Evolutionary conservation across 306 rosid species (phyloP).

Genomic region (Ziziphus jujuba): DNA sequence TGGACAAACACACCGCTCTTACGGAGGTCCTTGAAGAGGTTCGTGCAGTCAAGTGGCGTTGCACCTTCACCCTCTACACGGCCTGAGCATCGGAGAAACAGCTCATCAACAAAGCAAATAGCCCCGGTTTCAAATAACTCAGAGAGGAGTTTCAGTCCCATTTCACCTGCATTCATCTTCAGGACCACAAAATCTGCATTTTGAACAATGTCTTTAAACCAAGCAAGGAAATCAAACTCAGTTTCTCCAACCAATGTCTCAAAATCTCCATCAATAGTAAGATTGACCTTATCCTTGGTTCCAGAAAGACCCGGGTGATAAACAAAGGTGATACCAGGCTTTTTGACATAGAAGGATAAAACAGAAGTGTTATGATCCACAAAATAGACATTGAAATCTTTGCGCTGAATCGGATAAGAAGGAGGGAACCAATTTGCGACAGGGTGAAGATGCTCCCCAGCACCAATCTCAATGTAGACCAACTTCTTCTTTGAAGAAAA

Average conservation of each 20-base stretch:
- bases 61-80: conserved; percentile 33
- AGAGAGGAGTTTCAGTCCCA: conserved; percentile 59
- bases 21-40: conserved; percentile 63
- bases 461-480: conserved; percentile 73
- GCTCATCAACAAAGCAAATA: conserved; percentile 74
- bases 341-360: conserved; percentile 54
- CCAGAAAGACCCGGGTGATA: conserved; percentile 83
- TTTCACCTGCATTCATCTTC: conserved; percentile 74
- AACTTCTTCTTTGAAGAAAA: conserved; percentile 46
- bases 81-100: conserved; percentile 70
- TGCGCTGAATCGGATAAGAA: conserved; percentile 61
- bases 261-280: conserved; percentile 21
- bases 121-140: conserved; percentile 70
- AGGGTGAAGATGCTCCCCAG: conserved; percentile 44
- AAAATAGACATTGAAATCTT: conserved; percentile 61
- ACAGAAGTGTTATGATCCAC: conserved; percentile 75
- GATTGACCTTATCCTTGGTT: conserved; percentile 6
- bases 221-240: conserved; percentile 66
- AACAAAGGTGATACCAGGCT: conserved; percentile 78
- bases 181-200: conserved; percentile 74
- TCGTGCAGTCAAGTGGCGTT: conserved; percentile 50
- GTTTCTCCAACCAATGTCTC: conserved; percentile 61
- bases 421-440: conserved; percentile 59
- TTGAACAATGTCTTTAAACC: conserved; percentile 82
- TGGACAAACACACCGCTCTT: conserved; percentile 80